Percentiles rank a stretch among this genome's conserved stretches.
These are phyloP conservation scores for Phaffomyces antillensis DNA, from an alignment of 805 yeast species.

Conservation along the genomic window DNA sequence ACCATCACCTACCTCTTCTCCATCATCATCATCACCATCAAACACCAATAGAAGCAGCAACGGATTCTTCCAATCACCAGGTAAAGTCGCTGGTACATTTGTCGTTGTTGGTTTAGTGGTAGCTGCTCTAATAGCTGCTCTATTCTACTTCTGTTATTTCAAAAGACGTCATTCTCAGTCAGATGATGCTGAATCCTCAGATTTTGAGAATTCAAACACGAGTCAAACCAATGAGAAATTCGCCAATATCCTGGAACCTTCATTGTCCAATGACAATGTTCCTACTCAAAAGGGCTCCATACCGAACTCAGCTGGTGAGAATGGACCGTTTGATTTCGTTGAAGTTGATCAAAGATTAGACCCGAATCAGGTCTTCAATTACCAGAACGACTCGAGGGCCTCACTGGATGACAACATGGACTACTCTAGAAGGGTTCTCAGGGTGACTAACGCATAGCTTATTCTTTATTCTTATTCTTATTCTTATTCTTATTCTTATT, in stretches of 20 bases:
- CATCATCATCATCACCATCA: no score
- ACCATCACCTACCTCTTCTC: no score
- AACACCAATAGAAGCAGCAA: no score
- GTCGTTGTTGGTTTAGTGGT: slow-evolving; percentile 65
- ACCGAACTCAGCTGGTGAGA: slow-evolving; percentile 1
- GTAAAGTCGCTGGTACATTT: slow-evolving; percentile 77
- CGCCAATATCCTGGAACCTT: background rate
- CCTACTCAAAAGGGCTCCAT: background rate
- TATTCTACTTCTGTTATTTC: slow-evolving; percentile 39
- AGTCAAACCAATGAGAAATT: slow-evolving; percentile 1
- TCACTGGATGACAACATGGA: slow-evolving; percentile 51
- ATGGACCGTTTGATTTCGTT: slow-evolving; percentile 19
- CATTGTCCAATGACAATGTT: background rate
- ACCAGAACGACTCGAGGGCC: slow-evolving; percentile 38
- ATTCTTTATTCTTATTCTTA: no score
- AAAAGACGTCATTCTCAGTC: slow-evolving; percentile 15
- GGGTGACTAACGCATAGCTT: slow-evolving; percentile 39
- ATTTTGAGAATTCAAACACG: slow-evolving; percentile 7
- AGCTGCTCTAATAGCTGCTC: slow-evolving; percentile 34
- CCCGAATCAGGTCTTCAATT: slow-evolving; percentile 43
- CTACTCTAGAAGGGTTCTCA: slow-evolving; percentile 47
- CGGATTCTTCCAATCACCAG: slow-evolving; percentile 47
- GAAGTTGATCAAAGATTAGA: slow-evolving; percentile 57
- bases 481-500: no score
- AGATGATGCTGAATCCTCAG: slow-evolving; percentile 6